Conservation (phyloP, 192 early-diverging fungal genomes). For the Backusella macrospora region DNA sequence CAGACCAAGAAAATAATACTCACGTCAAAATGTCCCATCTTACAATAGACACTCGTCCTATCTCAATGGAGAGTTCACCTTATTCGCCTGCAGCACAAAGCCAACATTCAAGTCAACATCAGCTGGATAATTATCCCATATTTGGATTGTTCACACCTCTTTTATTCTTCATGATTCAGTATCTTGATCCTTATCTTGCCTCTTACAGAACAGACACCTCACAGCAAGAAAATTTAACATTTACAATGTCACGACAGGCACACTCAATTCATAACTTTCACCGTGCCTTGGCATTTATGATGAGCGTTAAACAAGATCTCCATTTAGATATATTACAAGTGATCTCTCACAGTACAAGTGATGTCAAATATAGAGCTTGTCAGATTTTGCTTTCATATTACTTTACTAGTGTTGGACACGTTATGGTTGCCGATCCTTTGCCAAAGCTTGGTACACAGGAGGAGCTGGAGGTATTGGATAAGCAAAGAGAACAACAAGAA, state of each 20-base stretch:
- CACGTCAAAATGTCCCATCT: not conserved
- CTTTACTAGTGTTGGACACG: slow-evolving; percentile 45
- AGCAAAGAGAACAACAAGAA: slow-evolving; percentile 23
- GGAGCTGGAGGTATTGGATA: slow-evolving; percentile 34
- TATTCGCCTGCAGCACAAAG: slow-evolving; percentile 38
- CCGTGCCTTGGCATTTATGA: slow-evolving; percentile 48
- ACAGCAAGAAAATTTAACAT: slow-evolving; percentile 13
- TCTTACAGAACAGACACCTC: slow-evolving; percentile 10
- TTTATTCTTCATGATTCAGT: slow-evolving; percentile 51
- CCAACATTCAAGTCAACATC: slow-evolving; percentile 37
- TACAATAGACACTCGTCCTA: slow-evolving; percentile 35
- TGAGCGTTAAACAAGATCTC: slow-evolving; percentile 50
- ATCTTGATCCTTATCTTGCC: slow-evolving; percentile 41
- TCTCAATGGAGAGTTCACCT: slow-evolving; percentile 12
- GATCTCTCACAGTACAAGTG: slow-evolving; percentile 45
- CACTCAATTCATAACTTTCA: slow-evolving; percentile 51
- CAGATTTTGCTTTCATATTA: slow-evolving; percentile 52
- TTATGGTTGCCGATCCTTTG: slow-evolving; percentile 45
- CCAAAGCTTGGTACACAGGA: slow-evolving; percentile 32
- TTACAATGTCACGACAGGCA: slow-evolving; percentile 19
- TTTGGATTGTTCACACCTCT: slow-evolving; percentile 55
- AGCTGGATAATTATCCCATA: slow-evolving; percentile 42
- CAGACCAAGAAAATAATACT: slow-evolving; percentile 20
- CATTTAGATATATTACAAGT: slow-evolving; percentile 56
- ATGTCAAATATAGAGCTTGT: slow-evolving; percentile 37